Evolutionary conservation across 805 yeast genomes (phyloP), one percentile per base, ranked within the genome.

Genomic region (Saccharomycopsis olivae): DNA sequence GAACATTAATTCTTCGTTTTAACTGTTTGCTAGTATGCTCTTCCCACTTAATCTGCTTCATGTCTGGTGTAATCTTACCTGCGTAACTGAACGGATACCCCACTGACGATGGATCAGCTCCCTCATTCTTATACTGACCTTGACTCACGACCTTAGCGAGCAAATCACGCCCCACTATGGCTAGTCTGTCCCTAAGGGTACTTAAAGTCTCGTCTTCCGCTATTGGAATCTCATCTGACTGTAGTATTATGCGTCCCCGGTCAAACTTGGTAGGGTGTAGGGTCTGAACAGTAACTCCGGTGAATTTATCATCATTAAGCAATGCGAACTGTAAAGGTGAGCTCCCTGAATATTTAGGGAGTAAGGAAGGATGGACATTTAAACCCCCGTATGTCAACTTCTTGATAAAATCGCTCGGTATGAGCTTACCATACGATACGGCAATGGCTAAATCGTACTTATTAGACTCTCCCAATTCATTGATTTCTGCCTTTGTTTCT

Each of bases 241-340:
- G 94, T 14, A 65, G 56, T 2, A 92, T 54, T 0, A 89, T 70
- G 1, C 66, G 62, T 1, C 98, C 98, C 25, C 62, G 65, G 51
- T 92, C 98, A 52, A 92, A 92, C 53, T 75, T 69, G 1, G 80
- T 68, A 0, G 96, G 96, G 53, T 92, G 95, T 18, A 92, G 59
- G 0, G 95, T 84, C 56, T 92, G 98, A 0, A 92, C 71, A 0
- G 96, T 73, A 14, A 86, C 94, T 0, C 97, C 98, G 0, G 96
- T 80, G 14, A 35, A 43, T 0, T 47, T 27, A 48, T 80, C 87
- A 30, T 66, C 66, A 44, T 81, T 73, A 51, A 88, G 55, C 10
- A 92, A 57, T 0, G 96, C 77, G 44, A 74, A 68, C 46, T 89
- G 97, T 3, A 92, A 60, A 0, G 98, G 98, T 1, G 96, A 80